Evolutionary conservation across 2,329 filamentous ascomycete species (phyloP), one percentile per base, ranked within the genome.

Genomic region (Colletotrichum cereale): DNA sequence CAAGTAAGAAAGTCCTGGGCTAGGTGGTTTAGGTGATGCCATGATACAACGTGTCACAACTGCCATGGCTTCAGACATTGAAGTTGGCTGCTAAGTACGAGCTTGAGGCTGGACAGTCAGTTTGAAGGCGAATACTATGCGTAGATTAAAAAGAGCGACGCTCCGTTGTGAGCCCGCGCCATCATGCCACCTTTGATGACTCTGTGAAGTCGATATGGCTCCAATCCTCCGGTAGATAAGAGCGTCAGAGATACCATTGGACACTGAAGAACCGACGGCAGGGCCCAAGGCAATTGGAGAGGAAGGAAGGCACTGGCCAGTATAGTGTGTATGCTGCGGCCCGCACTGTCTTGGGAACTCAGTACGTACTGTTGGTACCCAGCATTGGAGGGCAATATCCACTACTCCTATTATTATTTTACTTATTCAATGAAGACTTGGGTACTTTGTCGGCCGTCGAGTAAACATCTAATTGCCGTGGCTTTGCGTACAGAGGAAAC

Each of bases 51-150:
- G 34, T n/a, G 60, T 12, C 29, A n/a, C n/a, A 16, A 26, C 38
- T n/a, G 58, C 31, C 21, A 31, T 44, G 61, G 48, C 61, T 63
- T 42, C 42, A 48, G 24, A 53, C 24, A 14, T 29, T 53, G 31
- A 38, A 14, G 4, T 53, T 26, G 1, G 60, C 47, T 42, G 24
- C 14, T 53, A 24, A 53, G 53, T n/a, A 63, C 21, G 21, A 50
- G n/a, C 21, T 18, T 7, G n/a, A 50, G 53, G n/a, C 34, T 56
- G 21, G 34, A 52, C n/a, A n/a, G n/a, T n/a, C n/a, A n/a, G n/a
- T n/a, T n/a, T n/a, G n/a, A n/a, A n/a, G n/a, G n/a, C n/a, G n/a
- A n/a, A n/a, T n/a, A n/a, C n/a, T n/a, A n/a, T n/a, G n/a, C n/a
- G n/a, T n/a, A n/a, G 21, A 14, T 11, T 10, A 21, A 12, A 12